Evolutionary conservation across 176 grass and related monocot species (phyloP).

Genomic region (Secale cereale): DNA sequence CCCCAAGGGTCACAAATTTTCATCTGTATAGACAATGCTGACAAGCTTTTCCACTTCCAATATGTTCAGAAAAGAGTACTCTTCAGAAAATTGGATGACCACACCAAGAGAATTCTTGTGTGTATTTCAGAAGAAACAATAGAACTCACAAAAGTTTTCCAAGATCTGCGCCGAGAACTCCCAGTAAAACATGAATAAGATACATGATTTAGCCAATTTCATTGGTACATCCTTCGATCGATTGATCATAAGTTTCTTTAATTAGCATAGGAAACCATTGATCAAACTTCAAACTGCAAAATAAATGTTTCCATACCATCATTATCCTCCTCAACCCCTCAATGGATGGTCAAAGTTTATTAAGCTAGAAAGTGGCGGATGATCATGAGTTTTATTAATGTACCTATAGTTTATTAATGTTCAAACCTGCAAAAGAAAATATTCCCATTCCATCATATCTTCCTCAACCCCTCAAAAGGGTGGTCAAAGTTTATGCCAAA

Average conservation of each 20-base stretch:
- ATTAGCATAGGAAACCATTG: not conserved
- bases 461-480: constrained; percentile 31
- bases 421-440: not conserved
- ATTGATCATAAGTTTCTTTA: not conserved
- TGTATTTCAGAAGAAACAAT: too few species aligned
- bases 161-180: too few species aligned
- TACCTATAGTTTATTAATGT: not conserved
- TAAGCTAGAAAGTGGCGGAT: constrained; percentile 16
- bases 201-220: too few species aligned
- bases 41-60: too few species aligned
- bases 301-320: not conserved
- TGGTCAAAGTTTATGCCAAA: constrained; percentile 24
- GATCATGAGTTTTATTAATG: not conserved
- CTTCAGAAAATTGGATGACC: too few species aligned
- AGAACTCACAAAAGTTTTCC: too few species aligned
- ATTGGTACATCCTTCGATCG: not conserved
- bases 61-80: too few species aligned
- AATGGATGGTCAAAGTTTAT: constrained; percentile 29
- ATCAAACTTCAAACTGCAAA: not conserved
- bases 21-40: too few species aligned
- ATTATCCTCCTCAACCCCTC: constrained; percentile 27
- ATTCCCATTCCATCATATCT: constrained; percentile 3
- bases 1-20: too few species aligned
- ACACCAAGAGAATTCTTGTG: too few species aligned
- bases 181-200: too few species aligned